These are phyloP conservation scores for Podospora didyma DNA, from an alignment of 495 filamentous ascomycete genomes.

Conservation along the genomic window DNA sequence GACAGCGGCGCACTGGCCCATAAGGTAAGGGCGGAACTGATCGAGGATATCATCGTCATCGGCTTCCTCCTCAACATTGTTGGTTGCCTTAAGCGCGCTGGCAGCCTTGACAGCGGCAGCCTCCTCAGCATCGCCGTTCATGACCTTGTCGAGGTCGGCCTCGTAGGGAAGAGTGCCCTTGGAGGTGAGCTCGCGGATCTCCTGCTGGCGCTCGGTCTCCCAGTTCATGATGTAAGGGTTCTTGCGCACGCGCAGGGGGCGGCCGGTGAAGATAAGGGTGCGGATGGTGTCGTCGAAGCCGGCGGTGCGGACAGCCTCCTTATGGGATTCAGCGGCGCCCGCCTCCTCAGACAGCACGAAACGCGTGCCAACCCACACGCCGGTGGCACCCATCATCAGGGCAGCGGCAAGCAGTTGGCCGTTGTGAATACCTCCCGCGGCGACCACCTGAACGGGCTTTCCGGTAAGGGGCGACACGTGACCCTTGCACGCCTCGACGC, in stretches of 20 bases:
- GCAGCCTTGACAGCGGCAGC: constrained; percentile 76
- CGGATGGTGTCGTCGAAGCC: constrained; percentile 92
- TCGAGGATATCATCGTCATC: constrained; percentile 74
- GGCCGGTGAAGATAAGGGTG: constrained; percentile 97
- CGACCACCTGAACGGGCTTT: constrained; percentile 80
- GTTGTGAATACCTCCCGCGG: constrained; percentile 92
- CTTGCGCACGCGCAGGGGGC: constrained; percentile 86
- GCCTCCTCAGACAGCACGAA: constrained; percentile 94
- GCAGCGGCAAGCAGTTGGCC: constrained; percentile 85
- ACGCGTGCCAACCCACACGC: constrained; percentile 94
- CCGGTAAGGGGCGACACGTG: constrained; percentile 85
- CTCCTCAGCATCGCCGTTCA: constrained; percentile 47
- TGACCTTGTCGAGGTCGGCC: constrained; percentile 83
- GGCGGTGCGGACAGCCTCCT: constrained; percentile 91
- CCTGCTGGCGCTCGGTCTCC: constrained; percentile 82
- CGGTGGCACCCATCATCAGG: constrained; percentile 87
- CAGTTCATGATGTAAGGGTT: constrained; percentile 93
- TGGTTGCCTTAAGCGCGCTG: constrained; percentile 67
- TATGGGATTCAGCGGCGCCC: constrained; percentile 87
- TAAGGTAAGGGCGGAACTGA: constrained; percentile 84
- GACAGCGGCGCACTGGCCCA: constrained; percentile 95
- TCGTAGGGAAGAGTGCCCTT: constrained; percentile 92
- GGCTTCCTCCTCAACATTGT: constrained; percentile 61
- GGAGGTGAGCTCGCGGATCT: constrained; percentile 86
- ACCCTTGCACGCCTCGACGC: constrained; percentile 75